Evolutionary conservation across 2,329 filamentous ascomycete genomes (phyloP).

Genomic region (Lasiodiplodia theobromae): DNA sequence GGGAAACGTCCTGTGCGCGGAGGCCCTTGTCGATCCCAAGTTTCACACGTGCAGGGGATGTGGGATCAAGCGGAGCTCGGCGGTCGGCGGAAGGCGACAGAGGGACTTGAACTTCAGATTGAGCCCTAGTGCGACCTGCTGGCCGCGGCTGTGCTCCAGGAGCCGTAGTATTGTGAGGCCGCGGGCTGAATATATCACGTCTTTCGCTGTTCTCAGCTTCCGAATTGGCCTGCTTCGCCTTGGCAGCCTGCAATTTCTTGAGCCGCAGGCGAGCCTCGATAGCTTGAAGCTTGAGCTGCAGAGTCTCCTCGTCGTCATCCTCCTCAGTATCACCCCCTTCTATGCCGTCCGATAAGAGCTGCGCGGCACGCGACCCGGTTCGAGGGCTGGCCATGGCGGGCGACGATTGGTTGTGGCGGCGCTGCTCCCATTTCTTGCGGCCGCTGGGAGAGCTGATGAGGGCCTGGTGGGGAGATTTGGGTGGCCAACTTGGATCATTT

Average conservation of each 20-base stretch:
- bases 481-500: slow-evolving; percentile 63
- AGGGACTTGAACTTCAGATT: slow-evolving; percentile 71
- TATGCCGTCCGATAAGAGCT: slow-evolving; percentile 37
- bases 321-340: slow-evolving; percentile 67
- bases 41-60: slow-evolving; percentile 79
- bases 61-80: slow-evolving; percentile 61
- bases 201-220: slow-evolving; percentile 37
- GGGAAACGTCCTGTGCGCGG: slow-evolving; percentile 79
- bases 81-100: slow-evolving; percentile 68
- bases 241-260: slow-evolving; percentile 79
- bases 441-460: slow-evolving; percentile 77
- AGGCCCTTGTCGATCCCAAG: slow-evolving; percentile 91
- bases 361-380: slow-evolving; percentile 23
- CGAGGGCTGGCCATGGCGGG: slow-evolving; percentile 48
- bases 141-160: slow-evolving; percentile 32
- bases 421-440: slow-evolving; percentile 74
- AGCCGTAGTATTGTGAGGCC: slow-evolving; percentile 37
- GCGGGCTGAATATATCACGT: slow-evolving; percentile 40
- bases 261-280: slow-evolving; percentile 88
- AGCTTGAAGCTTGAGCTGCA: slow-evolving; percentile 84
- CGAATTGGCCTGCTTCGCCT: slow-evolving; percentile 51
- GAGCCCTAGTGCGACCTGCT: background rate
- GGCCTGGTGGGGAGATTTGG: slow-evolving; percentile 67
- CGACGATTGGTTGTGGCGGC: slow-evolving; percentile 60
- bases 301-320: slow-evolving; percentile 83